Percentiles rank a stretch among this genome's conserved stretches.
Conservation (phyloP, 345 rosid species). For the Clarkia xantiana region DNA sequence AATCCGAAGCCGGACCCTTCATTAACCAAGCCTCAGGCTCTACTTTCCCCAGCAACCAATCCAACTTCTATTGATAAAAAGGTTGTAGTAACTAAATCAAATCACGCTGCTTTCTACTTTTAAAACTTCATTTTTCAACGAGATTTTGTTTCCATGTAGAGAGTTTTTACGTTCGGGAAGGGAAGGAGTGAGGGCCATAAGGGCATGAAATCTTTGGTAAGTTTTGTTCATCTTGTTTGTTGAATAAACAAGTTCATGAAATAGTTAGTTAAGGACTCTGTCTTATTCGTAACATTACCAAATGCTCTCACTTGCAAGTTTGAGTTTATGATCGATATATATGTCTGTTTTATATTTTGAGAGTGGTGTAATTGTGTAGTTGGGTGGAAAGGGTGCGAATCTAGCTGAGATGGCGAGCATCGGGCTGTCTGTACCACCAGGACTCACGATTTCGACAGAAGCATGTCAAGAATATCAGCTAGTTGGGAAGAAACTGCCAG, state of each 20-base stretch:
- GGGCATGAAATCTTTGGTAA: constrained; percentile 92
- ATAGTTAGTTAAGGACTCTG: neutral
- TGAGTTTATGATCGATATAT: neutral
- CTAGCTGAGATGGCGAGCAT: constrained; percentile 96
- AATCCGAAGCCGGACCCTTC: constrained; percentile 3
- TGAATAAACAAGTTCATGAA: neutral
- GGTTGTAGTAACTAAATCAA: constrained; percentile 14
- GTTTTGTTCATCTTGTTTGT: constrained; percentile 2
- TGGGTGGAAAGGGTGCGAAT: constrained; percentile 97
- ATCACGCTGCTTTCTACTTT: neutral
- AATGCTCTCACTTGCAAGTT: neutral
- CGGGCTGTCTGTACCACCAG: constrained; percentile 90
- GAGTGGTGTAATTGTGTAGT: constrained; percentile 16
- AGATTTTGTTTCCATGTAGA: constrained; percentile 20
- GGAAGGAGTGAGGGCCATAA: constrained; percentile 96
- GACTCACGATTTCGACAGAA: constrained; percentile 86
- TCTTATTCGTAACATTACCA: neutral
- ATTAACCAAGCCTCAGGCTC: constrained; percentile 17
- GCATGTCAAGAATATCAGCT: constrained; percentile 76
- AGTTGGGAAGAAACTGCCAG: constrained; percentile 48
- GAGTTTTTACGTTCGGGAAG: constrained; percentile 84
- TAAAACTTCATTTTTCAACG: neutral
- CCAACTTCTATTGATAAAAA: constrained; percentile 29
- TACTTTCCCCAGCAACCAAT: constrained; percentile 36
- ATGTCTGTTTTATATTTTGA: too few species aligned